Conservation (phyloP, 1,284 basidiomycete genomes). For the Pseudozyma sp. region DNA sequence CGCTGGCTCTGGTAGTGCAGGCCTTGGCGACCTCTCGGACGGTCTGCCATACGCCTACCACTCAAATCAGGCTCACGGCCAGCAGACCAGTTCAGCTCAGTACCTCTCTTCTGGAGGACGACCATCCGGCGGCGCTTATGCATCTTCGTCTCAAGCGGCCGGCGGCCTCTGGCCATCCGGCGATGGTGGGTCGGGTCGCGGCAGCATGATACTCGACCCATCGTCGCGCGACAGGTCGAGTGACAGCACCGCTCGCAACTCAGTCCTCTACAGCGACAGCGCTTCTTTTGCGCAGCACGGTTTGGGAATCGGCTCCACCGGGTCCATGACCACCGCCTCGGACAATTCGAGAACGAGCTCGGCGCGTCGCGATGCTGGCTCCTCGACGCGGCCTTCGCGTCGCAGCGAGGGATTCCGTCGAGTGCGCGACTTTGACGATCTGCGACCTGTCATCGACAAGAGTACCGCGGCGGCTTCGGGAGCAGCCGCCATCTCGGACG, state of each 20-base stretch:
- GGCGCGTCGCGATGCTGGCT: constrained; percentile 9
- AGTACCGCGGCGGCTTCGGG: constrained; percentile 40
- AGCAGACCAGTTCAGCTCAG: constrained; percentile 21
- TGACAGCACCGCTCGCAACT: constrained; percentile 37
- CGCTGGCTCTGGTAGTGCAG: constrained; percentile 10
- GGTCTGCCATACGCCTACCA: constrained; percentile 46
- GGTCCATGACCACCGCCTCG: constrained; percentile 44
- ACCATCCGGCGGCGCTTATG: neutral
- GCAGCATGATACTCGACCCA: constrained; percentile 46
- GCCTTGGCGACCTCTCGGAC: constrained; percentile 43
- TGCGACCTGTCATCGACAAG: constrained; percentile 58
- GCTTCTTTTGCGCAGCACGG: constrained; percentile 36
- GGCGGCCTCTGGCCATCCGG: constrained; percentile 31
- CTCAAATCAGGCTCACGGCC: constrained; percentile 17
- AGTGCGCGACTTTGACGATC: constrained; percentile 60
- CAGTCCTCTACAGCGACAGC: constrained; percentile 36
- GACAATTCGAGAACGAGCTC: constrained; percentile 46
- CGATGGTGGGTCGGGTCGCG: constrained; percentile 8
- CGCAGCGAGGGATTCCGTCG: constrained; percentile 59
- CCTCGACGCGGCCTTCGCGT: constrained; percentile 26
- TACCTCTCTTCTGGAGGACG: constrained; percentile 23
- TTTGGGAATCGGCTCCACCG: constrained; percentile 36
- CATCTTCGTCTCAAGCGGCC: constrained; percentile 5
- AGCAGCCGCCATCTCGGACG: constrained; percentile 48
- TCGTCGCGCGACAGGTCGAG: constrained; percentile 24